Conservation (phyloP, 805 yeast genomes). For the Clavispora carvajalis region DNA sequence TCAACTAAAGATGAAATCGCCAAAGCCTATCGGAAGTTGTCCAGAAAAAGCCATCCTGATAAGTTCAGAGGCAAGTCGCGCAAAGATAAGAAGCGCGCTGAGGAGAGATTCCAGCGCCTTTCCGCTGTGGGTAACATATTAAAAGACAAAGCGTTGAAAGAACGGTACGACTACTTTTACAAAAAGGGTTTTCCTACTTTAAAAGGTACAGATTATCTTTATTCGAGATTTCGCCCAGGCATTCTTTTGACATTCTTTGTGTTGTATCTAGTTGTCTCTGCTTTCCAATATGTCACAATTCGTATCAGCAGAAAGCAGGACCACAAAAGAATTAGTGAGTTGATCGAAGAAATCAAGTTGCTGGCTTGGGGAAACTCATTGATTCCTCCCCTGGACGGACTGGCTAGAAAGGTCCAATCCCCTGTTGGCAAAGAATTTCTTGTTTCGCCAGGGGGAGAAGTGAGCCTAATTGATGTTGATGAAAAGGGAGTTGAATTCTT, state of each 20-base stretch:
- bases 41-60: slow-evolving; percentile 83
- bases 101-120: slow-evolving; percentile 70
- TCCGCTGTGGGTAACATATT: slow-evolving; percentile 72
- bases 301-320: slow-evolving; percentile 53
- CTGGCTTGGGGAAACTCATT: slow-evolving; percentile 53
- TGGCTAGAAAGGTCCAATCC: slow-evolving; percentile 41
- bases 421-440: slow-evolving; percentile 47
- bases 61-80: slow-evolving; percentile 37
- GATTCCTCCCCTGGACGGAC: slow-evolving; percentile 47
- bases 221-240: slow-evolving; percentile 68
- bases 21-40: slow-evolving; percentile 64
- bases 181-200: slow-evolving; percentile 82
- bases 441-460: slow-evolving; percentile 53
- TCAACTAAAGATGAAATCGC: slow-evolving; percentile 50
- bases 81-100: slow-evolving; percentile 44
- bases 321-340: slow-evolving; percentile 46
- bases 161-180: slow-evolving; percentile 80
- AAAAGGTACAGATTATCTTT: slow-evolving; percentile 62
- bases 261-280: slow-evolving; percentile 45
- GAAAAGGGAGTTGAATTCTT: slow-evolving; percentile 26
- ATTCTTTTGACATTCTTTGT: slow-evolving; percentile 45
- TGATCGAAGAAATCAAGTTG: slow-evolving; percentile 47
- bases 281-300: slow-evolving; percentile 55
- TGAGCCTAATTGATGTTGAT: slow-evolving; percentile 41
- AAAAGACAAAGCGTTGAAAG: slow-evolving; percentile 47